Conservation (phyloP, 2,329 filamentous ascomycete species). For the Aspergillus luchuensis region DNA sequence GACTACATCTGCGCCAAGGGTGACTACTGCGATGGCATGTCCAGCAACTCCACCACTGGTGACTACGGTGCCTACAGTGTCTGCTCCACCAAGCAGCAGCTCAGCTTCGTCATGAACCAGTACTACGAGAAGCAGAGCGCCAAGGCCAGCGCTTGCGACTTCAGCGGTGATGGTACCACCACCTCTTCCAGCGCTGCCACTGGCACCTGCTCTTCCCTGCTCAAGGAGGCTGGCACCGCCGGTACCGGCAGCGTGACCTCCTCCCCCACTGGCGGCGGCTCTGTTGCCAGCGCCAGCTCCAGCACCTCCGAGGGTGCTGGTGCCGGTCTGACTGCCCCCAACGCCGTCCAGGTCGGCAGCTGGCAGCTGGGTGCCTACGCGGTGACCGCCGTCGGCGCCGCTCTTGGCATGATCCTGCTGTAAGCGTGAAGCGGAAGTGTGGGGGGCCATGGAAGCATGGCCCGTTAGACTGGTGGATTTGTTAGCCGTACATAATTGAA, state of each 20-base stretch:
- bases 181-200: conserved; percentile 31
- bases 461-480: not conserved
- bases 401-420: conserved; percentile 51
- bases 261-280: conserved; percentile 32
- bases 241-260: conserved; percentile 45
- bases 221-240: conserved; percentile 43
- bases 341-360: conserved; percentile 42
- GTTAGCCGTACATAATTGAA: conserved; percentile 11
- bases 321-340: conserved; percentile 30
- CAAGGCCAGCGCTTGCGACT: conserved; percentile 46
- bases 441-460: not conserved
- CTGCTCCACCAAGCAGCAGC: conserved; percentile 47
- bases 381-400: conserved; percentile 46
- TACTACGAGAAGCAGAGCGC: conserved; percentile 45
- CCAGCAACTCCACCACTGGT: conserved; percentile 42
- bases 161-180: conserved; percentile 46
- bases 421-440: conserved; percentile 29
- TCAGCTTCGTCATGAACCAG: conserved; percentile 50
- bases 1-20: conserved; percentile 47
- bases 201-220: conserved; percentile 38
- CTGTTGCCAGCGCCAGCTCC: conserved; percentile 19
- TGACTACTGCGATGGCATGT: conserved; percentile 44
- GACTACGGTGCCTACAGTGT: conserved; percentile 53
- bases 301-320: conserved; percentile 38
- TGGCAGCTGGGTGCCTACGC: conserved; percentile 49